Percentiles rank a stretch among this genome's conserved stretches.
Evolutionary conservation across 176 grass and related monocot species (phyloP).

Genomic region (Thalia dealbata): DNA sequence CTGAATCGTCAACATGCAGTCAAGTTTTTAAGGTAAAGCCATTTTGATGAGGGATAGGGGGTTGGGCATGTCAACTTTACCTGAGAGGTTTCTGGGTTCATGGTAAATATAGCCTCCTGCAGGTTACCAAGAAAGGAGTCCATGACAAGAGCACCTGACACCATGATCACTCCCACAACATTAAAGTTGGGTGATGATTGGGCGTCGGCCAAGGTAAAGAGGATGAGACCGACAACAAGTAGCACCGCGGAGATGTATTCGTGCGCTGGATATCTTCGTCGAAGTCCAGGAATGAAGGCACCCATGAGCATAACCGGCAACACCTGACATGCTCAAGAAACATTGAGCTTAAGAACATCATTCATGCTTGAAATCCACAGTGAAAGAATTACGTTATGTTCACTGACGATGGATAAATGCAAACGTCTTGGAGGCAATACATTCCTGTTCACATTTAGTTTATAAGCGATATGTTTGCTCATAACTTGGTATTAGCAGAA

Average conservation of each 20-base stretch:
- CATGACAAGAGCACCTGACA: constrained; percentile 66
- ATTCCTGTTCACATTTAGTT: too few relatives aligned
- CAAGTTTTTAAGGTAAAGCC: too few relatives aligned
- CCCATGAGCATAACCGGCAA: constrained; percentile 94
- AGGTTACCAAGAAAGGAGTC: constrained; percentile 86
- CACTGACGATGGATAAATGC: too few relatives aligned
- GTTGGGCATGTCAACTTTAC: constrained; percentile 19
- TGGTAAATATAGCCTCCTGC: constrained; percentile 85
- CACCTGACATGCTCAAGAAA: constrained; percentile 23
- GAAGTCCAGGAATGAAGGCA: constrained; percentile 76
- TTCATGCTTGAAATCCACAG: too few relatives aligned
- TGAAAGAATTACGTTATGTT: too few relatives aligned
- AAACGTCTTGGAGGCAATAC: not conserved
- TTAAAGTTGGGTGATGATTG: constrained; percentile 86
- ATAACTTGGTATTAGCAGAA: not conserved
- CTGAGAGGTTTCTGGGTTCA: constrained; percentile 78
- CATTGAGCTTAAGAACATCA: too few relatives aligned
- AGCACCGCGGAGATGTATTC: constrained; percentile 74
- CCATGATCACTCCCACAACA: constrained; percentile 70
- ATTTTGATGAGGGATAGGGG: not conserved
- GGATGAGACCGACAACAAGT: constrained; percentile 67
- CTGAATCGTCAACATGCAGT: constrained; percentile 7
- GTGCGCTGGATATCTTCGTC: constrained; percentile 60
- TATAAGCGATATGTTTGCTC: too few relatives aligned
- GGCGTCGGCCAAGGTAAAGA: constrained; percentile 72